Base-by-base conservation (phyloP, 495 filamentous ascomycete species). In the Neurospora sp. region DNA sequence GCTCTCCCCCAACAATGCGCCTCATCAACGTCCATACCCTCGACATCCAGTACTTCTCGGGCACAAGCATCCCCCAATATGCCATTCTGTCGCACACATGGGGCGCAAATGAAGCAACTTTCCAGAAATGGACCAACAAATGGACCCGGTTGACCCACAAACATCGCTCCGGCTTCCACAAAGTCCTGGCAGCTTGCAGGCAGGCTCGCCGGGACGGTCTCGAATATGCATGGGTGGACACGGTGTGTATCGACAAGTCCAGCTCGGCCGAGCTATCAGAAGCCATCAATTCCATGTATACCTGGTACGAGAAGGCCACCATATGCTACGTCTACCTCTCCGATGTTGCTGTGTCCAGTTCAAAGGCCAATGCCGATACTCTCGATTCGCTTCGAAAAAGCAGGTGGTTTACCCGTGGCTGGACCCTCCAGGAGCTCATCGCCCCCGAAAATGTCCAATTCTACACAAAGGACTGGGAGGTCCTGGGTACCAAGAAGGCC, bases 171-270 rank as follows among this genome's bases (percentile, higher is more conserved):
- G 82, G 82, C 27, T 82, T 77, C 44, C 72, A 49, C 41, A 83
- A 82, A 71, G 76, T 81, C 1, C 16, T 39, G 10, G 46, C 60
- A 7, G 39, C 75, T 5, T 78, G 79, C 71, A 75, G 74, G 27
- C 76, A 74, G 62, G 75, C 76, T 14, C 69, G 20, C 11, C 40
- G 27, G 4, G 54, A 81, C 18, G 73, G 75, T 12, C 69, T 76
- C 46, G n/a, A 60, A 2, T 83, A 79, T 71, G 35, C 76, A 18
- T 85, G 83, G 83, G 74, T 81, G 62, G 83, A 85, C 70, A 85
- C 81, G 9, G 82, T 79, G 72, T 85, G 83, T 73, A 84, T 84
- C 71, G 78, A 87, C 77, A 87, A 86, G 76, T 78, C 78, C 4
- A 83, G 82, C 71, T 81, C 78, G 31, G 82, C 83, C 10, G 85